Base-by-base conservation (phyloP, 495 filamentous ascomycete genomes). In the Terfezia claveryi region DNA sequence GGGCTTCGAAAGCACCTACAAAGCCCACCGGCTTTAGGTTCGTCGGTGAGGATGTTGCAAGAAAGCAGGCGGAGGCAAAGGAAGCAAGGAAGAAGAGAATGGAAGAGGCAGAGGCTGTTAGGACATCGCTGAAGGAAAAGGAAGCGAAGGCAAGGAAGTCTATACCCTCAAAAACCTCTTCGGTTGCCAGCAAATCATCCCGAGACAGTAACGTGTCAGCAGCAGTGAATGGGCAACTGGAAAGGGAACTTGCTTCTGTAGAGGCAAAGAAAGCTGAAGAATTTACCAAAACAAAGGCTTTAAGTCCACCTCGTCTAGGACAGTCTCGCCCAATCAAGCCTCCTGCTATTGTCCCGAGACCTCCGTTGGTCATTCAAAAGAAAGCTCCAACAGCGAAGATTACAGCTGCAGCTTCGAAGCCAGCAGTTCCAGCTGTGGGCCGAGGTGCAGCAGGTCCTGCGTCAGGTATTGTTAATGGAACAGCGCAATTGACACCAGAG, bases 31-130 rank as follows among this genome's bases (percentile, higher is more conserved):
- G 69, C 16, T 88, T 86, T 63, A 76, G 81, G 61, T 71, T 88
- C 23, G 80, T 82, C 0, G 81, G 83, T 37, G 83, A 86, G 55
- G 82, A 79, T 27, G 70, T 86, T 37, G 80, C 82, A 23, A 78
- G 77, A 9, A 78, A 76, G 53, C 77, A 83, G 56, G 74, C 75
- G 62, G 82, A 81, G 59, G 74, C 77, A 53, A 73, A 71, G 23
- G 82, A 86, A 61, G 79, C 80, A 53, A 74, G 76, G 52, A 65
- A 77, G 51, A 76, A 73, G 57, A 70, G 73, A 4, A 73, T 77
- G 61, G 76, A 80, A 57, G 77, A 80, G 61, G 75, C 75, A 57
- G 76, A 75, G 41, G 41, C 41, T 2, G 17, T 5, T 14, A 46
- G 8, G 41, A 8, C 12, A 46, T 14, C 41, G 4, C 6, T 20